phyloP scores from a whole-genome alignment of 2,329 filamentous ascomycete species.

The Aspergillus udagawae region DNA sequence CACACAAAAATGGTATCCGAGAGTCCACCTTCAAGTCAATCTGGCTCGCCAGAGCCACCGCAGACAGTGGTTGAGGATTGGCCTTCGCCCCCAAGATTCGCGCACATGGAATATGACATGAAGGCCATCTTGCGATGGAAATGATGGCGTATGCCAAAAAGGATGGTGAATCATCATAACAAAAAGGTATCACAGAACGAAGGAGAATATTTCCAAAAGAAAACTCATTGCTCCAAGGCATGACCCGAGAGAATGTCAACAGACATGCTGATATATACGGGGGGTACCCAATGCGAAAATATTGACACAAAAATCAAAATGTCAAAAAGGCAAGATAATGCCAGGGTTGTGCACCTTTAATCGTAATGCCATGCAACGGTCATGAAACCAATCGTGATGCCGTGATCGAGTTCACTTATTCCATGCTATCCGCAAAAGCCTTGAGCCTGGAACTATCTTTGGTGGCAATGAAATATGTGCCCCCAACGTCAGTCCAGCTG shows the following conservation, averaged over 20 bases:
- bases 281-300: not conserved
- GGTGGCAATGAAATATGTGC: slow-evolving; percentile 83
- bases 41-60: not conserved
- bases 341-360: not conserved
- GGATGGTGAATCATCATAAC: slow-evolving; percentile 5
- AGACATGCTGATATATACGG: slow-evolving; percentile 1
- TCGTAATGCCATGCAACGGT: not conserved
- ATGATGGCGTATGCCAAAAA: not conserved
- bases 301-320: not conserved
- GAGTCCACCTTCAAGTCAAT: slow-evolving; percentile 1
- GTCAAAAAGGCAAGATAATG: not conserved
- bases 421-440: slow-evolving; percentile 42
- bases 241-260: not conserved
- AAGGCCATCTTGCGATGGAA: not conserved
- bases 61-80: not conserved
- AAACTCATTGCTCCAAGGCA: not conserved
- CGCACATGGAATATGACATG: not conserved
- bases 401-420: slow-evolving; percentile 14
- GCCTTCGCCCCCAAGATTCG: not conserved
- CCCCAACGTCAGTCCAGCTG: slow-evolving; percentile 84
- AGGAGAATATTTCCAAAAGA: slow-evolving; percentile 4
- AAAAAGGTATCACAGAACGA: slow-evolving; percentile 15
- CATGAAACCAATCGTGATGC: not conserved
- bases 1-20: slow-evolving; percentile 7
- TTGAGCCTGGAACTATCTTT: slow-evolving; percentile 60